Percentiles rank a stretch among this genome's conserved stretches.
These are phyloP conservation scores for Allium cepa DNA, from an alignment of 106 monocot species.

Conservation along the genomic window DNA sequence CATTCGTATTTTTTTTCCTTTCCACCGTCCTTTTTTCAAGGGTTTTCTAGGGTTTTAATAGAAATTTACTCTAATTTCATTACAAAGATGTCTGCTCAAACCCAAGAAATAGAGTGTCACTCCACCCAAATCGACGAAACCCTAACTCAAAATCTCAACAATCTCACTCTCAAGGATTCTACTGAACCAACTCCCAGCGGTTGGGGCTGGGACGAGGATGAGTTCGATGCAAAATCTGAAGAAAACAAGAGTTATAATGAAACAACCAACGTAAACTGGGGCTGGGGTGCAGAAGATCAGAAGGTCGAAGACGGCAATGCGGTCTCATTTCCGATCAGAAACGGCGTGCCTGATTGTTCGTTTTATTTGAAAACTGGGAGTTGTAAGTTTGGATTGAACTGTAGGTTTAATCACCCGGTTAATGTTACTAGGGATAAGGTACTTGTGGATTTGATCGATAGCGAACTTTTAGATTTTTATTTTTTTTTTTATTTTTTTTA, in stretches of 20 bases:
- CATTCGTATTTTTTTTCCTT: no score
- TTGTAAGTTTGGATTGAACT: slow-evolving; percentile 14
- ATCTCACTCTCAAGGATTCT: neutral
- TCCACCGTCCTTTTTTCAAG: no score
- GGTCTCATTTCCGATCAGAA: slow-evolving; percentile 4
- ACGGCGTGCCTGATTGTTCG: slow-evolving; percentile 14
- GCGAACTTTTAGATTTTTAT: neutral
- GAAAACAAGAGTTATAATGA: neutral
- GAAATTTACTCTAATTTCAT: no score
- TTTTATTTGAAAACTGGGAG: slow-evolving; percentile 14
- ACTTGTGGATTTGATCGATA: neutral
- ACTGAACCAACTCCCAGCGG: no score
- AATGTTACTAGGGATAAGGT: neutral
- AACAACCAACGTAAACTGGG: neutral
- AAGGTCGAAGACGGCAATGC: neutral
- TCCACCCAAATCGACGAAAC: neutral
- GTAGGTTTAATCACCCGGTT: slow-evolving; percentile 27
- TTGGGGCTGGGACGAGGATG: neutral
- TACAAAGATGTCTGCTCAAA: no score
- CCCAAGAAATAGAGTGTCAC: neutral
- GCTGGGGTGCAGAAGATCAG: neutral
- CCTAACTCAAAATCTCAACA: neutral
- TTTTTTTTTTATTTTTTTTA: neutral
- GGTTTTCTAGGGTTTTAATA: no score
- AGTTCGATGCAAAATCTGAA: neutral